Base-by-base conservation (phyloP, 306 rosid genomes). In the Chamaecrista fasciculata region DNA sequence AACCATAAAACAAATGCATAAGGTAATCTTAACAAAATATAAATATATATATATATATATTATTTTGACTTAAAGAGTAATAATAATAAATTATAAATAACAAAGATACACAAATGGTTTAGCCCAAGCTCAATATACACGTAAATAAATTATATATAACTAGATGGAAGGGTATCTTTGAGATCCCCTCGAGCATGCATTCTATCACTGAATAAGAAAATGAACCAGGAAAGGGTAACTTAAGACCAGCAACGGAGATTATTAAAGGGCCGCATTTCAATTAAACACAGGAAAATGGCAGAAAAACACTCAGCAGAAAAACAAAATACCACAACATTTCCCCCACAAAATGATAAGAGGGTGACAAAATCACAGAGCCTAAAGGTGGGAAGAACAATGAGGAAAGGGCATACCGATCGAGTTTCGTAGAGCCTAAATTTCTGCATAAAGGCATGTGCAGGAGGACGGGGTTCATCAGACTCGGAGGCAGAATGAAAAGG, bases 401-500 rank as follows among this genome's bases (percentile, higher is more conserved):
- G 23, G 8, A 15, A 62, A 42, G 44, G 14, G 49, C 52, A 82
- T 89, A 92, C 98, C 95, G 98, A 86, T 89, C 77, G 96, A 78
- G 98, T 92, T 70, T 89, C 91, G 31, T 92, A 89, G 47, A 92
- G 96, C 83, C 91, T 81, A 83, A 89, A 92, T 75, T 92, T 87
- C 81, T 86, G 95, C 91, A 92, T 77, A 86, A 72, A 86, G 10
- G 73, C 70, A 34, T 85, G 67, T 18, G 77, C 69, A 53, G 92
- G 83, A 79, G 79, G 72, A 55, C 51, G 53, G 2, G 36, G 52
- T 33, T 80, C 83, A 5, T 68, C 79, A 78, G 82, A 52, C 55
- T 70, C 69, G 28, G 78, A 44, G 57, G 85, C 50, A 65, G 71
- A 65, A 74, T 59, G 69, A 66, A 70, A 58, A 48, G 66, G 51